phyloP scores from a whole-genome alignment of 2,329 filamentous ascomycete genomes.

The Leptodontidium sp. region DNA sequence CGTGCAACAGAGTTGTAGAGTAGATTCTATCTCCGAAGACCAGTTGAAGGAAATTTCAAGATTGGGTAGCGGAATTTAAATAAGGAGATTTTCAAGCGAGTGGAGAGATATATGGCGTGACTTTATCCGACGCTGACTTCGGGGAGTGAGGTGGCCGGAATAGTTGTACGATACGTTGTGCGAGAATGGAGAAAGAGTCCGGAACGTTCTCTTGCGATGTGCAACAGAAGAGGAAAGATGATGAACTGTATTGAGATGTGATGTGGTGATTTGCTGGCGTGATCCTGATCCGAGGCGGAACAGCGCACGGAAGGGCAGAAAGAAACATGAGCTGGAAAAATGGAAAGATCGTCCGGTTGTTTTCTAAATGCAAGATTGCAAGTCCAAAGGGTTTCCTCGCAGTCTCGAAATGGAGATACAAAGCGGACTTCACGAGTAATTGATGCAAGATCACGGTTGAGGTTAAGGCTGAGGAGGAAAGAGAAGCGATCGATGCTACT shows the following conservation, averaged over 20 bases:
- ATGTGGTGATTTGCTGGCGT: neutral
- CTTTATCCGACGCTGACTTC: neutral
- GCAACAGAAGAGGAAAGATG: neutral
- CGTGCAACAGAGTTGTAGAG: neutral
- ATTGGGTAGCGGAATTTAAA: neutral
- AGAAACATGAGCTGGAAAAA: neutral
- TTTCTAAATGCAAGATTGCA: neutral
- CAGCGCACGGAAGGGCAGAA: neutral
- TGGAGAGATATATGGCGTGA: constrained; percentile 4
- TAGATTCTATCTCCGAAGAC: too few relatives aligned
- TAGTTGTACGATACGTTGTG: neutral
- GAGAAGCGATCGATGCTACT: neutral
- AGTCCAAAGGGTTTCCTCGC: neutral
- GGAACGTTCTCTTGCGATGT: constrained; percentile 10
- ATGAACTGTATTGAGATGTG: neutral
- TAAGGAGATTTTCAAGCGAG: neutral
- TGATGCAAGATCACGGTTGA: too few relatives aligned
- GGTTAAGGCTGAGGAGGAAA: too few relatives aligned
- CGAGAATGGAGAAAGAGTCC: neutral
- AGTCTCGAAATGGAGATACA: neutral
- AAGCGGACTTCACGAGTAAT: neutral
- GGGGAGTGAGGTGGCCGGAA: neutral
- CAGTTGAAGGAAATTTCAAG: neutral
- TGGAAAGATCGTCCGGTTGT: neutral
- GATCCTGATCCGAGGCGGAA: neutral